phyloP scores from a whole-genome alignment of 148 eudicot species.

The Chenopodium quinoa region DNA sequence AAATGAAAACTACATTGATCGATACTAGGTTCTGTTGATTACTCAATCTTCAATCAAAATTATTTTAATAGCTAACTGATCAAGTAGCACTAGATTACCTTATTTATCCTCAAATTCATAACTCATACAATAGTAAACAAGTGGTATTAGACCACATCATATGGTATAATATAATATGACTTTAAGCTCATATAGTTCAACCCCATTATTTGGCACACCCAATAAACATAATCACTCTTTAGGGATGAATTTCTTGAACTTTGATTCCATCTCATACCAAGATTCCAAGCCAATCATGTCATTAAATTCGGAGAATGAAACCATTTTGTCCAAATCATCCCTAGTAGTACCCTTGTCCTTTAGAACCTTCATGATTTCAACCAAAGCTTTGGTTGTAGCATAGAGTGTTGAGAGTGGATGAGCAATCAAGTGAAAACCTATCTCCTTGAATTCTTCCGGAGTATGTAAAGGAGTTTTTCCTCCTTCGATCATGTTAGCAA shows the following conservation, averaged over 20 bases:
- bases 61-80: not conserved
- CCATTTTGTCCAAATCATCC: constrained; percentile 22
- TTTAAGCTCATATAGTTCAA: not conserved
- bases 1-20: too few species aligned
- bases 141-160: not conserved
- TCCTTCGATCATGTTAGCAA: constrained; percentile 34
- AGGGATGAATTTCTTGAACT: constrained; percentile 17
- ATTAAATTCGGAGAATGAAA: constrained; percentile 20
- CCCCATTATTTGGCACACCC: not conserved
- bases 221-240: not conserved
- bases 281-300: constrained; percentile 22
- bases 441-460: constrained; percentile 29
- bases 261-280: constrained; percentile 25
- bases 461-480: constrained; percentile 33
- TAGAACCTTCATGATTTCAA: constrained; percentile 13
- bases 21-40: too few species aligned
- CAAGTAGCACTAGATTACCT: not conserved
- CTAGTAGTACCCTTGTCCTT: constrained; percentile 30
- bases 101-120: not conserved
- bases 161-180: too few species aligned
- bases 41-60: too few species aligned
- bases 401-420: constrained; percentile 26
- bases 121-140: not conserved
- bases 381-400: constrained; percentile 25
- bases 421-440: constrained; percentile 25